These are phyloP conservation scores for Sphaceloma murrayae DNA, from an alignment of 2,329 filamentous ascomycete genomes.

Conservation along the genomic window DNA sequence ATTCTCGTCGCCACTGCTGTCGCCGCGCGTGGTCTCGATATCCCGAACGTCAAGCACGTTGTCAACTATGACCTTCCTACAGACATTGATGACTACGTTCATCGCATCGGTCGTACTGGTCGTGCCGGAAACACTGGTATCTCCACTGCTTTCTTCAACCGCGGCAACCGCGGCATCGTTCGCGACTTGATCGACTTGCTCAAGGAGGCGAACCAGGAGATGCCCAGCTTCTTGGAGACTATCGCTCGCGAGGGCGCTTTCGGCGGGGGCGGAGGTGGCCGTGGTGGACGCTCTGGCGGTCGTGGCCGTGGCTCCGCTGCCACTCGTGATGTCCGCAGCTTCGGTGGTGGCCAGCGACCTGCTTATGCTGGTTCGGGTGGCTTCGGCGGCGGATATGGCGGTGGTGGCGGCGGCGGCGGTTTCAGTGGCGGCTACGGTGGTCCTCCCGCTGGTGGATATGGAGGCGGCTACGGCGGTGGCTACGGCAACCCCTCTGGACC, in stretches of 20 bases:
- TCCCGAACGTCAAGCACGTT: conserved; percentile 92
- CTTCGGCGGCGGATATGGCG: conserved; percentile 31
- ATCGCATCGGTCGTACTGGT: conserved; percentile 98
- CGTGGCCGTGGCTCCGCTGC: conserved; percentile 59
- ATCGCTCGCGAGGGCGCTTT: conserved; percentile 87
- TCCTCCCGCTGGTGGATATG: conserved; percentile 36
- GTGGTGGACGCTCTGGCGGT: conserved; percentile 55
- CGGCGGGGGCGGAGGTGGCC: conserved; percentile 61
- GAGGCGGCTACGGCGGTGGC: conserved; percentile 41
- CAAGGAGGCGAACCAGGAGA: conserved; percentile 97
- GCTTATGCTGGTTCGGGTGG: conserved; percentile 54
- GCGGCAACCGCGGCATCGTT: conserved; percentile 95
- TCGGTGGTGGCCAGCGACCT: conserved; percentile 35
- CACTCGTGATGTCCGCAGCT: conserved; percentile 76
- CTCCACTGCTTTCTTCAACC: conserved; percentile 98
- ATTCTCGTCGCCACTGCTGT: conserved; percentile 96
- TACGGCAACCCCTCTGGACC: conserved; percentile 61
- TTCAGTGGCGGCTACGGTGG: conserved; percentile 29
- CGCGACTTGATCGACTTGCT: conserved; percentile 93
- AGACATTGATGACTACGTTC: conserved; percentile 97
- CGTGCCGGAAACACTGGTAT: conserved; percentile 99
- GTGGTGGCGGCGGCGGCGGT: conserved; percentile 36
- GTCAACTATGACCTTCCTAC: conserved; percentile 99
- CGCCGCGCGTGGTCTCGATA: conserved; percentile 76
- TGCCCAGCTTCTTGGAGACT: conserved; percentile 88